phyloP scores from a whole-genome alignment of 306 rosid genomes.

The Canavalia gladiata region DNA sequence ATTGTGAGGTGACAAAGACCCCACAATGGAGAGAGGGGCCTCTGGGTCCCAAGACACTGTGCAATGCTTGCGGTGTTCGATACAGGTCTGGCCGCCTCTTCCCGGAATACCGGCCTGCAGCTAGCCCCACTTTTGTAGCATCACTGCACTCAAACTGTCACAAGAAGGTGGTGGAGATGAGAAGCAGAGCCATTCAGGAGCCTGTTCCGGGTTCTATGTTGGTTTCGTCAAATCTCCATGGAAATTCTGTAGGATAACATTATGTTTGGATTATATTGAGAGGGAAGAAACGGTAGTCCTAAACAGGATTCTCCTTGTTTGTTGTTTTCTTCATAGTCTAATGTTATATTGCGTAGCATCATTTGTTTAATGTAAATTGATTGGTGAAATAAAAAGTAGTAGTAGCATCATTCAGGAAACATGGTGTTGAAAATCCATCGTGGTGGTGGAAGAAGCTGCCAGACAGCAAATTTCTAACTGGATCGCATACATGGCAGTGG shows the following conservation, averaged over 20 bases:
- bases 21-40: constrained; percentile 98
- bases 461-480: constrained; percentile 33
- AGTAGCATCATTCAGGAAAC: constrained; percentile 47
- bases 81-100: constrained; percentile 85
- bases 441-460: not conserved
- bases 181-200: constrained; percentile 52
- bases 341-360: constrained; percentile 54
- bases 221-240: constrained; percentile 49
- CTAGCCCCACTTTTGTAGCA: constrained; percentile 77
- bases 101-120: constrained; percentile 89
- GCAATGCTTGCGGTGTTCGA: constrained; percentile 96
- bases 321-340: constrained; percentile 48
- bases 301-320: constrained; percentile 60
- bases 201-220: constrained; percentile 43
- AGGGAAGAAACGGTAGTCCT: constrained; percentile 49
- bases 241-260: constrained; percentile 52
- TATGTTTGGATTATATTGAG: constrained; percentile 48
- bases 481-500: constrained; percentile 42
- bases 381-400: constrained; percentile 56
- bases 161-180: constrained; percentile 87
- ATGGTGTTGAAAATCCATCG: constrained; percentile 1
- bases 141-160: constrained; percentile 84
- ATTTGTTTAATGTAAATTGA: constrained; percentile 62
- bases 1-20: constrained; percentile 78
- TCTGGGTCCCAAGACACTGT: constrained; percentile 84